Conservation (phyloP, 108 stramenopile genomes). For the Pelagomonas calceolata region DNA sequence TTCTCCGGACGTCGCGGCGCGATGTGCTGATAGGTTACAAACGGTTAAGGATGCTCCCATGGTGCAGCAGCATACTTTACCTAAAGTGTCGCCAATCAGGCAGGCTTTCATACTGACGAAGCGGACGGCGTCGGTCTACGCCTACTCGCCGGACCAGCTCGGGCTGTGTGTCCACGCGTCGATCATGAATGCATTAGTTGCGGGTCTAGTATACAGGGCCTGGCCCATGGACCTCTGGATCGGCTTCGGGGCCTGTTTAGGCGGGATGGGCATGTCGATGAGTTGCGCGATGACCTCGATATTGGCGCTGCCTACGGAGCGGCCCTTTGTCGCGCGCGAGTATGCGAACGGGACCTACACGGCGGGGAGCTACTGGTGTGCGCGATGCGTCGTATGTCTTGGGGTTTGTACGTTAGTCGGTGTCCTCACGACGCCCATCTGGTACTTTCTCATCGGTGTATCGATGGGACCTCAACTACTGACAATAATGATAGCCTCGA, state of each 20-base stretch:
- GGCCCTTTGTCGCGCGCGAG: background rate
- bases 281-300: background rate
- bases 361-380: background rate
- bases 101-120: background rate
- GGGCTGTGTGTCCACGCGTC: background rate
- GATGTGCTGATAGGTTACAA: background rate
- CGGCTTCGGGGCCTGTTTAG: background rate
- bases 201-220: background rate
- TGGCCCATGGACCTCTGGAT: background rate
- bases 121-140: background rate
- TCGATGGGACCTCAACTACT: no score
- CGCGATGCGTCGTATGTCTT: background rate
- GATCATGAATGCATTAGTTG: background rate
- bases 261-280: background rate
- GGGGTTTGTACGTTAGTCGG: no score
- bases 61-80: background rate
- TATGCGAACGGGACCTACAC: background rate
- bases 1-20: no score
- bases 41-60: background rate
- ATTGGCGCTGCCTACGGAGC: background rate
- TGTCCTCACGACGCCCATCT: background rate
- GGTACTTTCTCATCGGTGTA: background rate
- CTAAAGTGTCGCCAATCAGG: background rate
- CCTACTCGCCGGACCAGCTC: background rate
- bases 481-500: no score